A percentile compares a stretch with the other conserved stretches of the same genome.
These are phyloP conservation scores for Obba rivulosa DNA, from an alignment of 768 basidiomycete species.

Conservation along the genomic window DNA sequence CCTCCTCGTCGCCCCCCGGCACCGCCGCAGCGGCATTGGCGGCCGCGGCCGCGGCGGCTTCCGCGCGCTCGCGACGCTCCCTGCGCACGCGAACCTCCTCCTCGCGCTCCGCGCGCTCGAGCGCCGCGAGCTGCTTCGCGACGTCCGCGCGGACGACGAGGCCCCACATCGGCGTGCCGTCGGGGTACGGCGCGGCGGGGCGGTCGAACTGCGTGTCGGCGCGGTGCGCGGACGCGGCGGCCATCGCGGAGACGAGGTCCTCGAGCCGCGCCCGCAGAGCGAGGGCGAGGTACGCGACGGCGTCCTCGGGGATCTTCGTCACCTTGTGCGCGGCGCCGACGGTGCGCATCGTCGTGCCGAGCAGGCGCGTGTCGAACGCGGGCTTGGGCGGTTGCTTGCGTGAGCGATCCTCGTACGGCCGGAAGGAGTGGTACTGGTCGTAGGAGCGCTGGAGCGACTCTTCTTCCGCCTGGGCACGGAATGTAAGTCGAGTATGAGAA, in stretches of 20 bases:
- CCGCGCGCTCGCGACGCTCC: constrained; percentile 74
- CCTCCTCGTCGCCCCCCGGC: constrained; percentile 37
- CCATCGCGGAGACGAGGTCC: constrained; percentile 63
- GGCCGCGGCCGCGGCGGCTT: constrained; percentile 66
- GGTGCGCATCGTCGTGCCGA: constrained; percentile 63
- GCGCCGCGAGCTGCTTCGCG: constrained; percentile 65
- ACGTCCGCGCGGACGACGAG: constrained; percentile 74
- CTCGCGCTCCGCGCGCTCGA: constrained; percentile 79
- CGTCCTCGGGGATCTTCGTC: constrained; percentile 61
- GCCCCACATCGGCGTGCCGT: constrained; percentile 78
- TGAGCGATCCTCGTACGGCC: constrained; percentile 71
- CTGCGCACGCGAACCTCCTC: constrained; percentile 73
- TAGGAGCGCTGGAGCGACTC: constrained; percentile 68
- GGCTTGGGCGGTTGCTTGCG: constrained; percentile 70
- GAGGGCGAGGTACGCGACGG: constrained; percentile 73
- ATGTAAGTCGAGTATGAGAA: background rate
- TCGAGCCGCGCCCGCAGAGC: constrained; percentile 73
- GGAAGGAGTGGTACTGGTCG: constrained; percentile 57
- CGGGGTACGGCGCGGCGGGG: constrained; percentile 54
- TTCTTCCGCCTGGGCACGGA: constrained; percentile 68
- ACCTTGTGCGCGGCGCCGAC: constrained; percentile 68
- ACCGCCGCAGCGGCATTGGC: constrained; percentile 48
- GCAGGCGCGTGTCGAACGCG: constrained; percentile 59
- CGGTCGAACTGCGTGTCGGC: constrained; percentile 66
- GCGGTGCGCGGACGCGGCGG: constrained; percentile 63